Conservation (phyloP, 495 filamentous ascomycete species). For the Podospora anserina region DNA sequence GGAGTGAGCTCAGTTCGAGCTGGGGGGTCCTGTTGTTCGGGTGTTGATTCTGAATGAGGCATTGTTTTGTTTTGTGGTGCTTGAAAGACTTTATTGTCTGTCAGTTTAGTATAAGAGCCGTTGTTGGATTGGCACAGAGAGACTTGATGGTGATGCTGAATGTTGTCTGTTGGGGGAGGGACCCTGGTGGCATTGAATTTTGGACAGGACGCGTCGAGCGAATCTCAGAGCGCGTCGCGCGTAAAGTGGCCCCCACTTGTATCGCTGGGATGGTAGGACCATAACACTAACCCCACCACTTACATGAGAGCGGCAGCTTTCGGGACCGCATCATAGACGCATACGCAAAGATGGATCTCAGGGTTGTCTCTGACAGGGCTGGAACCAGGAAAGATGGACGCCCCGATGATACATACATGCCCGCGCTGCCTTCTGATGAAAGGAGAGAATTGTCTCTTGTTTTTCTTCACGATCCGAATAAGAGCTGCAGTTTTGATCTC, state of each 20-base stretch:
- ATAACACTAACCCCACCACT: constrained; percentile 5
- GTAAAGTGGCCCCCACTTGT: constrained; percentile 13
- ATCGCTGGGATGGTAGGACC: background rate
- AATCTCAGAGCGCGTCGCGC: constrained; percentile 6
- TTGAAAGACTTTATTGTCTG: background rate
- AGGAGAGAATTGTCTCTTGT: too few relatives aligned
- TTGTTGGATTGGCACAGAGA: background rate
- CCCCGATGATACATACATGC: background rate
- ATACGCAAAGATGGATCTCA: background rate
- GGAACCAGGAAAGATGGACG: background rate
- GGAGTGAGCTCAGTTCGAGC: background rate
- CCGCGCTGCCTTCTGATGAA: too few relatives aligned
- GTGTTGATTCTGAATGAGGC: constrained; percentile 20
- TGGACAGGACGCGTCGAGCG: constrained; percentile 15
- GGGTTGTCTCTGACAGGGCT: too few relatives aligned
- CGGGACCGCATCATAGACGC: background rate
- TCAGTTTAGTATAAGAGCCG: background rate
- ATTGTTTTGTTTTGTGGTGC: constrained; percentile 10
- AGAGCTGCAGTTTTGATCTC: background rate
- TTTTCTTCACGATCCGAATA: background rate
- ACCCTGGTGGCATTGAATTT: constrained; percentile 3
- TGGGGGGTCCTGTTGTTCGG: background rate
- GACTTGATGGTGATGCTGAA: too few relatives aligned
- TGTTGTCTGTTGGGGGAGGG: background rate
- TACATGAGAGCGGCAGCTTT: background rate